A percentile compares a stretch with the other conserved stretches of the same genome.
Evolutionary conservation across 306 rosid genomes (phyloP).

Genomic region (Cercis canadensis): DNA sequence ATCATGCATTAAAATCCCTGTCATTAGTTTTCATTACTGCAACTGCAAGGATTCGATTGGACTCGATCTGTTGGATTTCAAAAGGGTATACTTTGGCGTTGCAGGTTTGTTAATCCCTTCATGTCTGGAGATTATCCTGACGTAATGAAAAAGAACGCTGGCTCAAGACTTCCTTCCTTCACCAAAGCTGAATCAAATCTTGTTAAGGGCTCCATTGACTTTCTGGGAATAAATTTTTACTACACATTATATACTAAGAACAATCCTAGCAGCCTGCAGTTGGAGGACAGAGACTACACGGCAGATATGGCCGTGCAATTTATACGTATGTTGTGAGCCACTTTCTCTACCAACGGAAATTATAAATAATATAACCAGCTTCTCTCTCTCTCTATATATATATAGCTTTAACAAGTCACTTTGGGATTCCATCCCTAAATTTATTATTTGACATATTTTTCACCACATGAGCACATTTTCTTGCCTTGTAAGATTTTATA

Average conservation of each 20-base stretch:
- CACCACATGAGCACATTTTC: too few species aligned
- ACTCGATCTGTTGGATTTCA: too few species aligned
- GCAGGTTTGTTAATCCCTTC: constrained; percentile 69
- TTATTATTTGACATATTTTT: too few species aligned
- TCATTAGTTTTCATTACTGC: too few species aligned
- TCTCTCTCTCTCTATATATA: background rate
- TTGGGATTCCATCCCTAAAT: too few species aligned
- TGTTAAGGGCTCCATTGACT: constrained; percentile 62
- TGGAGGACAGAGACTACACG: constrained; percentile 12
- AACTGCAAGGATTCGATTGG: too few species aligned
- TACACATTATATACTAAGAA: constrained; percentile 28
- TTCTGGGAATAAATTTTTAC: constrained; percentile 61
- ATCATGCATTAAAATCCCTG: background rate
- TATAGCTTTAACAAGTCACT: constrained; percentile 9
- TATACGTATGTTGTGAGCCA: constrained; percentile 38
- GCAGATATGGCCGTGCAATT: constrained; percentile 24
- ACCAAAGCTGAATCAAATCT: constrained; percentile 49
- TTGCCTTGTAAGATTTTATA: too few species aligned
- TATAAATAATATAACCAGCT: background rate
- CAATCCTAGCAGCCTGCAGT: constrained; percentile 13
- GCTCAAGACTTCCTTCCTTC: constrained; percentile 68
- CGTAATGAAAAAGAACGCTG: constrained; percentile 53
- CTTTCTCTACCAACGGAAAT: too few species aligned
- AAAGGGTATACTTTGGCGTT: constrained; percentile 1
- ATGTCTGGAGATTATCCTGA: constrained; percentile 69